Evolutionary conservation across 768 basidiomycete species (phyloP).

Genomic region (Rossbeevera mucosa): DNA sequence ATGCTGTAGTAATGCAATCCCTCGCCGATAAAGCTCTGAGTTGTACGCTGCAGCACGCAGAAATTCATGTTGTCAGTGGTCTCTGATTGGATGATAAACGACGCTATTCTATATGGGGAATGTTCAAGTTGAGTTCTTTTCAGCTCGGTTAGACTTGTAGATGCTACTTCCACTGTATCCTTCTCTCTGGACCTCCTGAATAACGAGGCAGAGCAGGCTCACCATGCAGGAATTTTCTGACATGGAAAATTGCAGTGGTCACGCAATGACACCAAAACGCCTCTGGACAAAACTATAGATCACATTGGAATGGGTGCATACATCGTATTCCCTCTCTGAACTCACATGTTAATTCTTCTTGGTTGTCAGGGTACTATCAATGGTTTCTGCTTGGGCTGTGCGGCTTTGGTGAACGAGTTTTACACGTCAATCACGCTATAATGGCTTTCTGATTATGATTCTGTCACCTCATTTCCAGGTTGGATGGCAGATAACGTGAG

Average conservation of each 20-base stretch:
- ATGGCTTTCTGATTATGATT: not conserved
- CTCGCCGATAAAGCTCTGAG: no score
- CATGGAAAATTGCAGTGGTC: conserved; percentile 19
- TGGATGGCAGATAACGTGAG: conserved; percentile 93
- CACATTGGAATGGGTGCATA: conserved; percentile 79
- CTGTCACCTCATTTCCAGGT: conserved; percentile 53
- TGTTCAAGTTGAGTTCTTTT: no score
- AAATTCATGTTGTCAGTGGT: no score
- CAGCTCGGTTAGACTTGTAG: no score
- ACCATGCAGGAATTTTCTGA: not conserved
- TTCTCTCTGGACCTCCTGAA: no score
- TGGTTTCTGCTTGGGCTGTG: conserved; percentile 81
- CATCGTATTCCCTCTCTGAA: not conserved
- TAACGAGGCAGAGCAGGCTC: no score
- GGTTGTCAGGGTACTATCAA: conserved; percentile 58
- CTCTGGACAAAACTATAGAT: conserved; percentile 83
- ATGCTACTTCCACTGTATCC: no score
- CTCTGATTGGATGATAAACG: no score
- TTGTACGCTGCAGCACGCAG: no score
- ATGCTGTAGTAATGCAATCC: no score
- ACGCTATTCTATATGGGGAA: no score
- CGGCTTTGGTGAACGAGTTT: conserved; percentile 67
- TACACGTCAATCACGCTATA: not conserved
- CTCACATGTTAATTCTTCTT: not conserved
- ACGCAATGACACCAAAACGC: conserved; percentile 51